A percentile compares a stretch with the other conserved stretches of the same genome.
Conservation (phyloP, 352 stramenopile genomes). For the Phytophthora ramorum region DNA sequence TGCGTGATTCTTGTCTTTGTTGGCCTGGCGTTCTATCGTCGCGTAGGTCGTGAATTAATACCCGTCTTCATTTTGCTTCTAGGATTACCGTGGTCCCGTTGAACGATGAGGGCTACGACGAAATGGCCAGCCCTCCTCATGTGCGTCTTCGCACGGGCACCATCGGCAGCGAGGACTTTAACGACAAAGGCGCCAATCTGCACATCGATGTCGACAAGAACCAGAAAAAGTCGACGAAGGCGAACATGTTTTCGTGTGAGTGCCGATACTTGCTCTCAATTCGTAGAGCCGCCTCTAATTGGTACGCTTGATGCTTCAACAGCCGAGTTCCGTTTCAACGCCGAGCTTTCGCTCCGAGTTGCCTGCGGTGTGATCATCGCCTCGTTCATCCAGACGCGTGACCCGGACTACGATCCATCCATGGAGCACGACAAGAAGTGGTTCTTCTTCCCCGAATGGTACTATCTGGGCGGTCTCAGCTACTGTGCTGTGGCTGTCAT, state of each 20-base stretch:
- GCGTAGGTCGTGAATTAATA: conserved; percentile 15
- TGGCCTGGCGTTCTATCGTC: not conserved
- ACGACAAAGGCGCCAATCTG: conserved; percentile 73
- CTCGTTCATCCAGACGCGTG: conserved; percentile 70
- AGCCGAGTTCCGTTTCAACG: conserved; percentile 77
- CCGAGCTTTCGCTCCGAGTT: conserved; percentile 72
- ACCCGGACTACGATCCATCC: conserved; percentile 52
- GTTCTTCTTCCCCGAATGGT: conserved; percentile 74
- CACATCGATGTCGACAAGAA: conserved; percentile 67
- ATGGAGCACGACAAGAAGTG: conserved; percentile 67
- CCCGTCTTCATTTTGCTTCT: not conserved
- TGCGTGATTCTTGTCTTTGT: conserved; percentile 22
- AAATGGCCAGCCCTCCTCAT: conserved; percentile 39
- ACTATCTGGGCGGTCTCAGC: conserved; percentile 65
- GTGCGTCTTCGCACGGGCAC: conserved; percentile 54
- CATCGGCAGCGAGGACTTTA: conserved; percentile 62
- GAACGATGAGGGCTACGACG: conserved; percentile 35
- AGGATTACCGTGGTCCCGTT: conserved; percentile 31
- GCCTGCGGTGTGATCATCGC: conserved; percentile 73
- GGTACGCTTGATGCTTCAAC: conserved; percentile 1
- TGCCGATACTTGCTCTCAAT: conserved; percentile 7
- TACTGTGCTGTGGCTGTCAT: conserved; percentile 83
- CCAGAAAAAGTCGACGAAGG: conserved; percentile 65
- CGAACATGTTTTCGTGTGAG: conserved; percentile 62
- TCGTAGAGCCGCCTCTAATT: not conserved